Evolutionary conservation across 768 basidiomycete species (phyloP), one percentile per base, ranked within the genome.

Genomic region (Termitomyces sp.): DNA sequence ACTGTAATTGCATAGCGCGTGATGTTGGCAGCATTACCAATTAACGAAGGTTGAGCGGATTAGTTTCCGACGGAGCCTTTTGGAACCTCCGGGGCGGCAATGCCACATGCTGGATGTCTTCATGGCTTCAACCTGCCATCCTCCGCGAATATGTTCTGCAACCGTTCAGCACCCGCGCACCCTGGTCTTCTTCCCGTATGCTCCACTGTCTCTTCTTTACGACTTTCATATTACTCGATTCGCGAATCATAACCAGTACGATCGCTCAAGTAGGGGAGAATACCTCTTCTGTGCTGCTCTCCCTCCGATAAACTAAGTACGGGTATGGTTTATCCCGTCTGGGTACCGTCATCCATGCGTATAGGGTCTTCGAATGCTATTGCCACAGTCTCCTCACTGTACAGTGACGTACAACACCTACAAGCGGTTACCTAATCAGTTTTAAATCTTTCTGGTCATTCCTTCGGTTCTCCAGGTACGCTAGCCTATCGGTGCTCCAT

Each of bases 241-340:
- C 9, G 24, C 8, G 55, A 56, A 58, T 33, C 20, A 36, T 20
- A 32, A n/a, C 3, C 35, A 33, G 48, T 12, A 8, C 10, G n/a
- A 20, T 40, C 16, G 38, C 22, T 32, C 40, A 9, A 24, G 26
- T 24, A 43, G n/a, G 35, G 24, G 26, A 48, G 20, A 45, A 54
- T 16, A 3, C 22, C 35, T 26, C 36, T 33, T 54, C 49, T 56
- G 43, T 26, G 32, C 30, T 28, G 24, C 38, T 48, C 36, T 20
- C n/a, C 45, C 47, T 54, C 55, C 50, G 62, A 63, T 63, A 60
- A 52, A 57, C 62, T 63, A 46, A 22, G n/a, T 54, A 36, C n/a
- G 52, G 58, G 14, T 13, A 49, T 35, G 46, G 40, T 53, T 42
- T 38, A 35, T 38, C 44, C 40, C 20, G 47, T 24, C 50, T 32